Evolutionary conservation across 78 protist genomes (phyloP).

Genomic region (Bigelowiella natans): DNA sequence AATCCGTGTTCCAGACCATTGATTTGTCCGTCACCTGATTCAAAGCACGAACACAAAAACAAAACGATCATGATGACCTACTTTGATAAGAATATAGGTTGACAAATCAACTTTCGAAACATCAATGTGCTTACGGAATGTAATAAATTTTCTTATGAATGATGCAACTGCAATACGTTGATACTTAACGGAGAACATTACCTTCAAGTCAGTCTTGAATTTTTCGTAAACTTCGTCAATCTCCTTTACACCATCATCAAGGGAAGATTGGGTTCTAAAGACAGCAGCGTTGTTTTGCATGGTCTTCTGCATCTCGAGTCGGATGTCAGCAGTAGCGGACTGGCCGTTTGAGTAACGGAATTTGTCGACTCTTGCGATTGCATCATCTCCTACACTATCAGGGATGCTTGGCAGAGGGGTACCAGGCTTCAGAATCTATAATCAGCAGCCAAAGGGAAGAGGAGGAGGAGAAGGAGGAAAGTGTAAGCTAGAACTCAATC

Average conservation of each 20-base stretch:
- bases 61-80: no score
- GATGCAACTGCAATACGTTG: no score
- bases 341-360: conserved; percentile 55
- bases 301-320: conserved; percentile 54
- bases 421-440: not conserved
- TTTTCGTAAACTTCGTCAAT: conserved; percentile 47
- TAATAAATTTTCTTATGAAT: no score
- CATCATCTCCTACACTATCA: conserved; percentile 63
- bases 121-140: no score
- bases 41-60: not conserved
- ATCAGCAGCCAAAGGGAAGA: no score
- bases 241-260: conserved; percentile 60
- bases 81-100: no score
- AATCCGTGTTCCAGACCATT: conserved; percentile 79
- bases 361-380: conserved; percentile 75
- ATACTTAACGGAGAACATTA: not conserved
- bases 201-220: conserved; percentile 48
- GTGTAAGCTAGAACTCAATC: no score
- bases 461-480: no score
- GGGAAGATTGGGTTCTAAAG: conserved; percentile 65
- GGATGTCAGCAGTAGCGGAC: conserved; percentile 59
- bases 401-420: conserved; percentile 27
- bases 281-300: conserved; percentile 57
- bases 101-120: no score
- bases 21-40: conserved; percentile 47